Base-by-base conservation (phyloP, 371 early-diverging fungal genomes). In the Synchytrium microbalum region DNA sequence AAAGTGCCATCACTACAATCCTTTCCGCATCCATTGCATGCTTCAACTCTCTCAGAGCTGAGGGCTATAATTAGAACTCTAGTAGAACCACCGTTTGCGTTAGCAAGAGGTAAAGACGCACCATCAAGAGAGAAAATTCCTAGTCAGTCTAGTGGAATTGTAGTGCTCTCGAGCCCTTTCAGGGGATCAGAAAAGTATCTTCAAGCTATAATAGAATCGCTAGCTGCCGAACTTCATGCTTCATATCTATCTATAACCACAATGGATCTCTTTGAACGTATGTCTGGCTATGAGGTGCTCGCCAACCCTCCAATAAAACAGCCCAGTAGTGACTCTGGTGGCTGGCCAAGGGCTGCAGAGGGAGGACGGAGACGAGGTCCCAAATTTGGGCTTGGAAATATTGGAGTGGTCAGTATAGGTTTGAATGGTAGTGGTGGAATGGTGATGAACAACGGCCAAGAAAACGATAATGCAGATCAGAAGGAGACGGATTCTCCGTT, bases 131-230 rank as follows among this genome's bases (percentile, higher is more conserved):
- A 10, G 28, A 14, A 24, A 14, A 3, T 64, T 2, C 68, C 65
- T 14, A 25, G 32, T 16, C 56, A 32, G 8, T 38, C 58, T 19
- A 60, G 60, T 54, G 68, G 68, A 25, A 13, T 68, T 14, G 53
- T 68, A 46, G 24, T 61, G n/a, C 68, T 68, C 10, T 65, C 68
- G 14, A 54, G 64, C 33, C 68, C 68, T 28, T 64, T 54, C 60
- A 64, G 58, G 61, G 68, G 68, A 13, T 64, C 68, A 2, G 68
- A 68, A n/a, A 54, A 56, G 19, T 64, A 64, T 54, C 23, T 53
- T 31, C n/a, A 13, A 26, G 8, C 8, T 14, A 25, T 10, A 5
- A 5, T 0, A 31, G 3, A n/a, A 3, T 10, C 10, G n/a, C 62
- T 23, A 19, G 29, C 24, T 2, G 25, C 24, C 29, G 59, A 46